These are phyloP conservation scores for Serendipita sp. DNA, from an alignment of 768 basidiomycete species.

Conservation along the genomic window DNA sequence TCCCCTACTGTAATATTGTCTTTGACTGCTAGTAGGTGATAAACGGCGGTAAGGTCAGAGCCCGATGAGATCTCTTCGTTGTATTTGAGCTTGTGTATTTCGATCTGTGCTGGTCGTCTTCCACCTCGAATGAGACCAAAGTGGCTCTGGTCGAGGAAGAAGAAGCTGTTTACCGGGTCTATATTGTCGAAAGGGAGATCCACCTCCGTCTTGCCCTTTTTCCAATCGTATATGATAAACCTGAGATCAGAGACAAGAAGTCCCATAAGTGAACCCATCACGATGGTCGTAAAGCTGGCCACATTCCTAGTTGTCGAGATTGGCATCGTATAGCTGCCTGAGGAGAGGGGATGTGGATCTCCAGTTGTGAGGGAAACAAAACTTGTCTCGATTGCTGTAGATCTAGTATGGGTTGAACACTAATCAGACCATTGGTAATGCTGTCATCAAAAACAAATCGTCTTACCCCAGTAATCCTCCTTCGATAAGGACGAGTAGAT, in stretches of 20 bases:
- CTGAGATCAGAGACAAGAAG: background rate
- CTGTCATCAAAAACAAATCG: too few species aligned
- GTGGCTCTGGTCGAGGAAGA: background rate
- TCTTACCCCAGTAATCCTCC: background rate
- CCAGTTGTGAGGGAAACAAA: background rate
- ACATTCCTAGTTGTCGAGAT: background rate
- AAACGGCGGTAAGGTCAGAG: background rate
- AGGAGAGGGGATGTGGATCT: background rate
- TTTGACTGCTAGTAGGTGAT: background rate
- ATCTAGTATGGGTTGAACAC: background rate
- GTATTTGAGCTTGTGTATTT: background rate
- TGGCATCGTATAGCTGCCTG: background rate
- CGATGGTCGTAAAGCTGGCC: background rate
- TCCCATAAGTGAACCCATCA: background rate
- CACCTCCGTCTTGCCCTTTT: background rate
- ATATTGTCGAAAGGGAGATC: too few species aligned
- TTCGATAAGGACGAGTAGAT: background rate
- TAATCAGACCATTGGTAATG: background rate
- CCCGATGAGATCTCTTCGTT: background rate
- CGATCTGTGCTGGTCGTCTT: background rate
- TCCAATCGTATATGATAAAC: conserved; percentile 1
- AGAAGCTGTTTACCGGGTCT: background rate
- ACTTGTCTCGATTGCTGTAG: background rate
- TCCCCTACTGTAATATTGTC: background rate
- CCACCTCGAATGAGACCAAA: background rate